Percentiles rank a stretch among this genome's conserved stretches.
Evolutionary conservation across 306 rosid species (phyloP).

Genomic region (Trifolium repens): DNA sequence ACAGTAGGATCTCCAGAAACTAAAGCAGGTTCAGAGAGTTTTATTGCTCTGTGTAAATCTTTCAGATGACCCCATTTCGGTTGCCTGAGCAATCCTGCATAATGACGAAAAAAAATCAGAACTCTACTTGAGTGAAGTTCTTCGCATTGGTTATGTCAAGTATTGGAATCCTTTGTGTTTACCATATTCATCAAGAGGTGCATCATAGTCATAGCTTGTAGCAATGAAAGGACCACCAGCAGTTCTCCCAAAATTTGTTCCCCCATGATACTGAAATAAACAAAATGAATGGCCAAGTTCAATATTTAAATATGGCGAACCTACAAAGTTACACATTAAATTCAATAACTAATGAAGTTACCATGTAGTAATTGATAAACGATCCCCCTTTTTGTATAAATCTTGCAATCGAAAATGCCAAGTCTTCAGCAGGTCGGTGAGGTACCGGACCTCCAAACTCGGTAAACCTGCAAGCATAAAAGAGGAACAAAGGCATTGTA

Average conservation of each 20-base stretch:
- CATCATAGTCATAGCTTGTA: conserved; percentile 97
- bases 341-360: conserved; percentile 44
- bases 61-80: conserved; percentile 99
- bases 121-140: conserved; percentile 12
- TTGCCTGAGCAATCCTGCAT: conserved; percentile 82
- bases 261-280: conserved; percentile 84
- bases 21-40: conserved; percentile 92
- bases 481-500: conserved; percentile 22
- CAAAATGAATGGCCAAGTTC: conserved; percentile 31
- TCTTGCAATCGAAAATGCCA: conserved; percentile 92
- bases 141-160: conserved; percentile 23
- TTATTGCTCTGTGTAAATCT: conserved; percentile 95
- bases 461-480: conserved; percentile 72
- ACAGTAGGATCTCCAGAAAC: conserved; percentile 76
- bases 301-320: conserved; percentile 22
- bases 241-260: conserved; percentile 97
- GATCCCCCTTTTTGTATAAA: conserved; percentile 97
- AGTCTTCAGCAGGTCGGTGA: conserved; percentile 88
- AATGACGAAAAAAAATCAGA: conserved; percentile 24
- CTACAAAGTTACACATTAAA: background rate
- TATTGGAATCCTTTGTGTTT: conserved; percentile 41
- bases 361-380: conserved; percentile 94
- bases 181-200: conserved; percentile 98
- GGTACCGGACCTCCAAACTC: conserved; percentile 99
- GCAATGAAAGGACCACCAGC: conserved; percentile 99